These are phyloP conservation scores for Canavalia ensiformis DNA, from an alignment of 306 rosid genomes.

Conservation along the genomic window DNA sequence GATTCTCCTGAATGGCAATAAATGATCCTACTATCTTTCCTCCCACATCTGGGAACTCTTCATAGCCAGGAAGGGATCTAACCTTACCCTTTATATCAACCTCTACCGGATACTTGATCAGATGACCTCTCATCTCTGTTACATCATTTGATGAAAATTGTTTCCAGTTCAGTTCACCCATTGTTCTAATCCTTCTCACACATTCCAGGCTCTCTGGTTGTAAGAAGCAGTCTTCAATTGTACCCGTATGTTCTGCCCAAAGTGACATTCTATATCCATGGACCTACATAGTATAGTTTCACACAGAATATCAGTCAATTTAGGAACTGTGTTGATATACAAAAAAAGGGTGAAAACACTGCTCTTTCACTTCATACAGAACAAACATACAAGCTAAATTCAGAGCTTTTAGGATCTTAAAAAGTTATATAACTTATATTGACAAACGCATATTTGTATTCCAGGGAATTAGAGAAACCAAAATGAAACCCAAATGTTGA, in stretches of 20 bases:
- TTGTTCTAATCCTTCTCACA: constrained; percentile 71
- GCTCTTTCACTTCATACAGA: background rate
- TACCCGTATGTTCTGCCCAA: constrained; percentile 93
- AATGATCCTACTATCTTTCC: constrained; percentile 93
- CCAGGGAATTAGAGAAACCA: background rate
- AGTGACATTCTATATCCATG: constrained; percentile 96
- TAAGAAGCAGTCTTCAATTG: constrained; percentile 73
- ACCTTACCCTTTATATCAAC: constrained; percentile 84
- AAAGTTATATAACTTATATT: background rate
- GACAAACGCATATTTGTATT: constrained; percentile 1
- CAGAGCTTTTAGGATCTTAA: background rate
- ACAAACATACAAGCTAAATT: constrained; percentile 1
- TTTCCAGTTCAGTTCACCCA: constrained; percentile 87
- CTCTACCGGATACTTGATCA: constrained; percentile 88
- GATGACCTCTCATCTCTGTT: constrained; percentile 89
- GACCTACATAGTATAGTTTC: constrained; percentile 60
- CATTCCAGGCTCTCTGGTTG: constrained; percentile 90
- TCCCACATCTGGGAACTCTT: constrained; percentile 92
- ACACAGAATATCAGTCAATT: constrained; percentile 31
- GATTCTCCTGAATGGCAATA: constrained; percentile 86
- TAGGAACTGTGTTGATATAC: background rate
- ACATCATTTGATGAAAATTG: constrained; percentile 74
- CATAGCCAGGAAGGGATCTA: constrained; percentile 74
- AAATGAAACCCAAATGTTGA: constrained; percentile 9
- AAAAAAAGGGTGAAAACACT: too few species aligned